Evolutionary conservation across 768 basidiomycete species (phyloP).

Genomic region (Cystobasidium onofrii): DNA sequence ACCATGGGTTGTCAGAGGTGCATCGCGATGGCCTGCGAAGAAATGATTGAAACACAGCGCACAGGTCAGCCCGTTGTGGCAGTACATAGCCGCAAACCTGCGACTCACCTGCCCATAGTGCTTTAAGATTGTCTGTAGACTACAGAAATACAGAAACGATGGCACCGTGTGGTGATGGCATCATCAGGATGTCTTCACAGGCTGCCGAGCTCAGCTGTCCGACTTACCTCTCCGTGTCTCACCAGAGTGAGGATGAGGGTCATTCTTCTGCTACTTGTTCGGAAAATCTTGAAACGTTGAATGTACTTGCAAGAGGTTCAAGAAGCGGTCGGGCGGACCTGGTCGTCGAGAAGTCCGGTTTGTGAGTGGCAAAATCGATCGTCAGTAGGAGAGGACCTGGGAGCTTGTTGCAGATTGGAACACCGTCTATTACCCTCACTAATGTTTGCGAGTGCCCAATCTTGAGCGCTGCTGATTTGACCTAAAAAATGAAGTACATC

Average conservation of each 20-base stretch:
- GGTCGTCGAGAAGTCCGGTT: too few relatives aligned
- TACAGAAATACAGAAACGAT: not conserved
- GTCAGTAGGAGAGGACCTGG: too few relatives aligned
- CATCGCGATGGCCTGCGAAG: slow-evolving; percentile 36
- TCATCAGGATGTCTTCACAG: not conserved
- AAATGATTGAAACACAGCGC: too few relatives aligned
- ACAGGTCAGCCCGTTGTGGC: not conserved
- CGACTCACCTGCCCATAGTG: slow-evolving; percentile 30
- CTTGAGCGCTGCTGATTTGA: too few relatives aligned
- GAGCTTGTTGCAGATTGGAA: too few relatives aligned
- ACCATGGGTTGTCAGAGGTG: slow-evolving; percentile 37
- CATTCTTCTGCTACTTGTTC: not conserved
- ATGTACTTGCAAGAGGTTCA: too few relatives aligned
- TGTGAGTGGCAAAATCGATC: too few relatives aligned
- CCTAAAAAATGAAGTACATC: too few relatives aligned
- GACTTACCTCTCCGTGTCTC: slow-evolving; percentile 35
- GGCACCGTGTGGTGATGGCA: slow-evolving; percentile 7
- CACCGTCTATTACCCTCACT: too few relatives aligned
- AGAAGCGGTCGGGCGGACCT: too few relatives aligned
- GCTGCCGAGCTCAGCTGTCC: not conserved
- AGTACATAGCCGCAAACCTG: not conserved
- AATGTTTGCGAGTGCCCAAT: too few relatives aligned
- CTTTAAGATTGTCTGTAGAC: slow-evolving; percentile 28
- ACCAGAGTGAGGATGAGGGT: slow-evolving; percentile 34
- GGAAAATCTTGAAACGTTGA: not conserved